phyloP scores from a whole-genome alignment of 2,329 filamentous ascomycete genomes.

The Diplodia intermedia region DNA sequence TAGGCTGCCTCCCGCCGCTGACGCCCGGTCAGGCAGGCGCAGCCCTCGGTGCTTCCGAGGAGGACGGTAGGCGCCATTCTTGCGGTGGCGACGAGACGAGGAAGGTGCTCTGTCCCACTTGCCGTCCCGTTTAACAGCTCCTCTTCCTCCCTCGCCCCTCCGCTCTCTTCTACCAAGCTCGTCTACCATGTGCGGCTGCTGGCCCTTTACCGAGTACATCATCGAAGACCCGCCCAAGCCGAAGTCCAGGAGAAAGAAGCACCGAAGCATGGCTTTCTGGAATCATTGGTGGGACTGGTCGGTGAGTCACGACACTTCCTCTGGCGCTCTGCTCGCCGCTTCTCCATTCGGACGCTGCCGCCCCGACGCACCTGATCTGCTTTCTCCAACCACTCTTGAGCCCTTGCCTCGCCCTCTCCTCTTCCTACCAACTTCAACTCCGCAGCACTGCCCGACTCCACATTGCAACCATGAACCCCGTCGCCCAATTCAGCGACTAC shows the following conservation, averaged over 20 bases:
- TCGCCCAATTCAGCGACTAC: conserved; percentile 19
- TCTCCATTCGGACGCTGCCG: background rate
- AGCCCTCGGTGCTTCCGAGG: background rate
- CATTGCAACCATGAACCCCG: conserved; percentile 10
- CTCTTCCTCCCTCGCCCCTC: background rate
- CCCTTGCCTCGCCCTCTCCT: background rate
- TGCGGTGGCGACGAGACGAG: background rate
- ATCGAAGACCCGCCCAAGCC: conserved; percentile 28
- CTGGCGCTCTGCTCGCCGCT: background rate
- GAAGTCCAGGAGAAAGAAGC: conserved; percentile 7
- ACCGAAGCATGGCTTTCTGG: background rate
- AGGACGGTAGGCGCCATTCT: background rate
- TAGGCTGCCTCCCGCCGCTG: background rate
- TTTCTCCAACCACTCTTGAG: background rate
- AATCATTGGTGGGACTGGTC: background rate
- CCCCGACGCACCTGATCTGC: background rate
- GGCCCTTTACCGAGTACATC: conserved; percentile 28
- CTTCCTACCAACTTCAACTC: conserved; percentile 6
- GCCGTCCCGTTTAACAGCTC: background rate
- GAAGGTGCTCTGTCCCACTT: background rate
- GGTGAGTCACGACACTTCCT: conserved; percentile 1
- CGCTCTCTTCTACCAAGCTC: background rate
- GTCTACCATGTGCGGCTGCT: conserved; percentile 18
- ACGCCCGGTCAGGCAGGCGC: background rate
- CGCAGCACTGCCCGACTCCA: background rate